Evolutionary conservation across 2,329 filamentous ascomycete genomes (phyloP), one percentile per base, ranked within the genome.

Genomic region (Alternaria gaisen): DNA sequence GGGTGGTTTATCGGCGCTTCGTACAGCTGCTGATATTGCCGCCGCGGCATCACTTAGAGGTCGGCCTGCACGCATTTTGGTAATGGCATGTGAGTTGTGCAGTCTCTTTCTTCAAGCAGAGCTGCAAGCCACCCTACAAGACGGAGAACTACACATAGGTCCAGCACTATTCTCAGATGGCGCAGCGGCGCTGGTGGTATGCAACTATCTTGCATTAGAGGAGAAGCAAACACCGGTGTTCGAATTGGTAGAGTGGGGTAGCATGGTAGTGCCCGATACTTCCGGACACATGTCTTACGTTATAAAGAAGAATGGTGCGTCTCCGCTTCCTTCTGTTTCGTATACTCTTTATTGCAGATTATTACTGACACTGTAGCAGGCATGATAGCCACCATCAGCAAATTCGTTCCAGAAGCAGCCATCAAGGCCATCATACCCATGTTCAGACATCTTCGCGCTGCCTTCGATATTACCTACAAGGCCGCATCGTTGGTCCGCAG

Each of bases 91-190:
- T 58, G 88, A 91, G 72, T 65, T 82, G 0, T 80, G 78, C 46
- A 81, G 74, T 36, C 66, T 85, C 1, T 78, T 90, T 70, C 85
- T 88, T 6, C 82, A 88, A 42, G 89, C 87, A 67, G 90, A 91
- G 74, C 78, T 92, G 47, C 84, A 90, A 63, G 87, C 85, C 72
- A 85, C 90, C 72, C 16, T 85, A 16, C 48, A 53, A 38, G 66
- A 72, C 20, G 40, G 18, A 66, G 82, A 89, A 61, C 85, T 88
- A 11, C 82, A 88, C 32, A 90, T 92, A 67, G 90, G 88, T 2
- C 82, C 87, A 1, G 86, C 85, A 14, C 77, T 92, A 3, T 92
- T 92, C 73, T 90, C 88, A 20, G 90, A 92, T 74, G 91, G 87
- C 65, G 89, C 87, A n/a, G 88, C 88, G 58, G 87, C 89, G 0